These are phyloP conservation scores for Cystobasidiaceae sp. DNA, from an alignment of 1,284 basidiomycete genomes.

Conservation along the genomic window DNA sequence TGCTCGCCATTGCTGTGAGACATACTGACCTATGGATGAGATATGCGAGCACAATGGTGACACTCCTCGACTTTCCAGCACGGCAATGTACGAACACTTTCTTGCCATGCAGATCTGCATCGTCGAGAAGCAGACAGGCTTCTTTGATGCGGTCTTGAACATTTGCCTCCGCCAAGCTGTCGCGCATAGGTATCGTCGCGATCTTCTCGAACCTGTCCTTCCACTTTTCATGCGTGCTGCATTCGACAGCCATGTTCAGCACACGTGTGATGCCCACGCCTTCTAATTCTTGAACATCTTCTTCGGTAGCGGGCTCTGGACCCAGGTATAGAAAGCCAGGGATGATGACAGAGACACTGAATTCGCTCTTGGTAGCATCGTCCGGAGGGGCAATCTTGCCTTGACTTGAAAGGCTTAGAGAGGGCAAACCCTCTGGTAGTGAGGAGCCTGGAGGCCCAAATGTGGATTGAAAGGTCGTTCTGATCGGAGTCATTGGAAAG, in stretches of 20 bases:
- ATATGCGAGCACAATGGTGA: conserved; percentile 95
- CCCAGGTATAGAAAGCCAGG: conserved; percentile 87
- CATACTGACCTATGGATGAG: conserved; percentile 64
- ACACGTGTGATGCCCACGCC: conserved; percentile 77
- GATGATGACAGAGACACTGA: conserved; percentile 77
- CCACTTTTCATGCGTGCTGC: conserved; percentile 73
- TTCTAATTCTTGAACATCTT: conserved; percentile 68
- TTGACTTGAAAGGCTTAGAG: not conserved
- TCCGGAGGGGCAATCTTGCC: not conserved
- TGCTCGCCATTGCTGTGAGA: not conserved
- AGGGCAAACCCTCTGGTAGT: too few relatives aligned
- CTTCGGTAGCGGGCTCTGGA: conserved; percentile 68
- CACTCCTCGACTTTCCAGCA: conserved; percentile 89
- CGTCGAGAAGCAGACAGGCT: conserved; percentile 80
- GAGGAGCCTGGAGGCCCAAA: too few relatives aligned
- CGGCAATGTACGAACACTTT: conserved; percentile 95
- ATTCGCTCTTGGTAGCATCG: conserved; percentile 48
- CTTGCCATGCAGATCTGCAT: conserved; percentile 67
- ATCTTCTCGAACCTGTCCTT: conserved; percentile 71
- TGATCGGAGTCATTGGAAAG: too few relatives aligned
- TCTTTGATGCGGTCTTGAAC: conserved; percentile 75
- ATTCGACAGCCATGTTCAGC: conserved; percentile 85
- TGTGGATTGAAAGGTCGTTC: too few relatives aligned
- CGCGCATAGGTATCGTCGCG: conserved; percentile 80
- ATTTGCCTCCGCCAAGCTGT: conserved; percentile 88